Conservation (phyloP, 2,329 filamentous ascomycete species). For the Ophiosphaerella korrae region DNA sequence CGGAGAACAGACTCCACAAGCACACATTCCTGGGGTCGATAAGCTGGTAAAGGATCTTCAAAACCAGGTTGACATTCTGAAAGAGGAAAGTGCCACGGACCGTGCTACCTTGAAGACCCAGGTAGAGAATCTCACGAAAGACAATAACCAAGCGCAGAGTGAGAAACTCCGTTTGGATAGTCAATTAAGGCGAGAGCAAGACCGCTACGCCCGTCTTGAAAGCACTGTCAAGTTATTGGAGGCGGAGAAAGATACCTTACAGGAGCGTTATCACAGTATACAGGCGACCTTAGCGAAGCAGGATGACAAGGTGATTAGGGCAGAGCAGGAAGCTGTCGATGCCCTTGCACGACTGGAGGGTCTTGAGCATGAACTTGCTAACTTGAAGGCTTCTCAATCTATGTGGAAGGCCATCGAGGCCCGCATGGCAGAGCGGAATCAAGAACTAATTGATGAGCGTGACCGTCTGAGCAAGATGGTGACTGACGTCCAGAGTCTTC, state of each 20-base stretch:
- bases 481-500: constrained; percentile 81
- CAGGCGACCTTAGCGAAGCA: constrained; percentile 87
- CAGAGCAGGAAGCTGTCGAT: constrained; percentile 91
- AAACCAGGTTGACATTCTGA: constrained; percentile 85
- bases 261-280: constrained; percentile 77
- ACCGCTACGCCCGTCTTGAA: constrained; percentile 88
- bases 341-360: constrained; percentile 81
- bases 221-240: constrained; percentile 84
- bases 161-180: constrained; percentile 81
- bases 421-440: constrained; percentile 85
- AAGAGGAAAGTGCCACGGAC: constrained; percentile 82
- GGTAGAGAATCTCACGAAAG: constrained; percentile 76
- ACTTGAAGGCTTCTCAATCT: constrained; percentile 92
- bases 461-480: constrained; percentile 81
- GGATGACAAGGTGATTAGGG: constrained; percentile 87
- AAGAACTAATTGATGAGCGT: constrained; percentile 81
- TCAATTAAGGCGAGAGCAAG: constrained; percentile 78
- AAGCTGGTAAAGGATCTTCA: constrained; percentile 86
- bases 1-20: constrained; percentile 54
- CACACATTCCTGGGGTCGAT: constrained; percentile 71
- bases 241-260: constrained; percentile 81
- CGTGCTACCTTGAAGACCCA: constrained; percentile 83
- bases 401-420: constrained; percentile 94
- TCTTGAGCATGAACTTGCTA: constrained; percentile 86
- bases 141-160: constrained; percentile 81